Evolutionary conservation across 225 moss, liverwort and hornwort genomes (phyloP).

Genomic region (Climacium dendroides): DNA sequence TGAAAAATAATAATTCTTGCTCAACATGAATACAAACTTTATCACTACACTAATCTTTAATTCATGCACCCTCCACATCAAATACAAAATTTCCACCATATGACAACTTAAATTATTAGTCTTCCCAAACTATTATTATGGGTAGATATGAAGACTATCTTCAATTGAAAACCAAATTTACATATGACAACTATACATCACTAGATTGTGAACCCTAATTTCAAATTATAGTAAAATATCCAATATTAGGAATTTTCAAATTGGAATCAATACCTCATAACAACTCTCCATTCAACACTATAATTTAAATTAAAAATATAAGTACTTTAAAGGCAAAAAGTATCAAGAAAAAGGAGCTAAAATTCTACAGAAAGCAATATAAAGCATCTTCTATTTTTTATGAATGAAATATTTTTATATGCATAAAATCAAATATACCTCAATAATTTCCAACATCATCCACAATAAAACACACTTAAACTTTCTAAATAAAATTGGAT

Average conservation of each 20-base stretch:
- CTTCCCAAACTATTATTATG: not conserved
- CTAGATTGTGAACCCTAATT: not conserved
- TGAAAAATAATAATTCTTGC: not conserved
- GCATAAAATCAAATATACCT: not conserved
- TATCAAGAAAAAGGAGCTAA: not conserved
- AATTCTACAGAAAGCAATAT: too few species aligned
- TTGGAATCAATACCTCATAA: too few species aligned
- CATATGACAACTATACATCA: not conserved
- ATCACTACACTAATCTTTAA: fast-evolving
- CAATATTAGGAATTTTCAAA: too few species aligned
- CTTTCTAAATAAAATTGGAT: too few species aligned
- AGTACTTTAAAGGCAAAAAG: too few species aligned
- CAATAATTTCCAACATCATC: not conserved
- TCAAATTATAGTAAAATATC: not conserved
- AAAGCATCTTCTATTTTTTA: not conserved
- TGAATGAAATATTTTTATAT: too few species aligned
- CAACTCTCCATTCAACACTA: fast-evolving
- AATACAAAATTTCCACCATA: too few species aligned
- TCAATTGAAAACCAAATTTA: too few species aligned
- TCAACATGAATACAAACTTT: not conserved
- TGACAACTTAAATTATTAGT: not conserved
- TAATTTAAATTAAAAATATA: too few species aligned
- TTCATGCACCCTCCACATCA: not conserved
- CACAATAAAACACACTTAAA: not conserved
- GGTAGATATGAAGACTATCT: too few species aligned